Base-by-base conservation (phyloP, 208 protist species). In the Angomonas ambiguus region DNA sequence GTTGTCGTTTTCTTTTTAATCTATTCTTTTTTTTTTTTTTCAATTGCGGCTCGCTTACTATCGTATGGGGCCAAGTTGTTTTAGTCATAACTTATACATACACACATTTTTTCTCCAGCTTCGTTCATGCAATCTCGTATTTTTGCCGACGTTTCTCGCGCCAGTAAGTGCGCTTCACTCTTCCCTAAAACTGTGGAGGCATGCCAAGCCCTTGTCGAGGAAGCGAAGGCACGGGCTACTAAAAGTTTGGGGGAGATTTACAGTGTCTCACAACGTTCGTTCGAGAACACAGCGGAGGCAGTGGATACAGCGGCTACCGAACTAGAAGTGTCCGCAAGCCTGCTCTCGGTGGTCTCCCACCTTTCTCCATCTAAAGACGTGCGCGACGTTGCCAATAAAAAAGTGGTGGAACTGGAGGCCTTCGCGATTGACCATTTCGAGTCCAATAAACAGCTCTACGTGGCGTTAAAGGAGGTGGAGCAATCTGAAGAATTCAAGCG, bases 401-500 rank as follows among this genome's bases (percentile, higher is more conserved):
- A 67, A 45, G 51, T 88, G n/a, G 75, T 92, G 11, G 82, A 86
- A 28, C 69, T 95, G 3, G 66, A 85, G 62, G 74, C 56, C 1
- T 94, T 88, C 66, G 58, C 64, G 28, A 92, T 91, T 57, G 85
- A 90, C 53, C 58, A 85, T 57, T 84, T 94, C 51, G 69, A 82
- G 62, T 81, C 76, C 22, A 90, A 92, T 72, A 76, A 77, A 38
- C 64, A 62, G 11, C 55, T 94, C 34, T 94, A 85, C 72, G 58
- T 82, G 30, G 77, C 80, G 22, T 67, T 92, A n/a, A 87, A 86
- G 48, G 51, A 63, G 10, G 62, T 91, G 60, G 51, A 59, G 41
- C 31, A 38, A 20, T 62, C 55, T 20, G 34, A 70, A 11, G n/a
- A 59, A 22, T 89, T 87, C 65, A 16, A 69, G 51, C 27, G 53